Conservation (phyloP, 257 asterid species). For the Solanum chmielewskii region DNA sequence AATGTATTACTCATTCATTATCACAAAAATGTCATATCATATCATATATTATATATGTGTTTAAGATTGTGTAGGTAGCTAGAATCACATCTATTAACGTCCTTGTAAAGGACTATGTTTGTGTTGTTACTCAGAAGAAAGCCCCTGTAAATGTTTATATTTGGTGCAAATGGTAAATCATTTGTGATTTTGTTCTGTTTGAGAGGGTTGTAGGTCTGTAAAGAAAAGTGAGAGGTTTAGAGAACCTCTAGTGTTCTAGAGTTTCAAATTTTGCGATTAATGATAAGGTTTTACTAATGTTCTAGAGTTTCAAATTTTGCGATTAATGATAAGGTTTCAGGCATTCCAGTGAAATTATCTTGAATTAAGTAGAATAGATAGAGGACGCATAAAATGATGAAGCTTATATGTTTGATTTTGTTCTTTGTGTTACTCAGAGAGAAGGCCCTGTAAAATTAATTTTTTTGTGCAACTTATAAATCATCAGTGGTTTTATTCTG, state of each 20-base stretch:
- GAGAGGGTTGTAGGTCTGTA: no score
- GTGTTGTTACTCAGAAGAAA: constrained; percentile 98
- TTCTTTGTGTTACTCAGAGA: no score
- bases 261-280: neutral
- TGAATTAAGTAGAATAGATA: neutral
- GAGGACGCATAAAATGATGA: neutral
- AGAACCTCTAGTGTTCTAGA: no score
- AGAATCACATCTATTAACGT: constrained; percentile 93
- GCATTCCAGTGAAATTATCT: neutral
- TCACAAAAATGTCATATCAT: no score
- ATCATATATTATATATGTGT: constrained; percentile 3
- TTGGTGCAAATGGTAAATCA: neutral
- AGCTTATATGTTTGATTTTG: neutral
- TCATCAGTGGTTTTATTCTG: neutral
- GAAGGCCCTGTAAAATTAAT: no score
- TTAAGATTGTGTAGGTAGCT: constrained; percentile 82
- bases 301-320: neutral
- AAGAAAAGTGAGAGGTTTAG: no score
- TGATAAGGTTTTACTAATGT: neutral
- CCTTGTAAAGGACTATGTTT: constrained; percentile 83
- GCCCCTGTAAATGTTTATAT: constrained; percentile 43
- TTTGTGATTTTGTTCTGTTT: neutral
- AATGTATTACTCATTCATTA: no score
- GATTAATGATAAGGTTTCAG: neutral
- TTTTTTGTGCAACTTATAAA: no score